Base-by-base conservation (phyloP, 129 eudicot genomes). In the Dittrichia graveolens region DNA sequence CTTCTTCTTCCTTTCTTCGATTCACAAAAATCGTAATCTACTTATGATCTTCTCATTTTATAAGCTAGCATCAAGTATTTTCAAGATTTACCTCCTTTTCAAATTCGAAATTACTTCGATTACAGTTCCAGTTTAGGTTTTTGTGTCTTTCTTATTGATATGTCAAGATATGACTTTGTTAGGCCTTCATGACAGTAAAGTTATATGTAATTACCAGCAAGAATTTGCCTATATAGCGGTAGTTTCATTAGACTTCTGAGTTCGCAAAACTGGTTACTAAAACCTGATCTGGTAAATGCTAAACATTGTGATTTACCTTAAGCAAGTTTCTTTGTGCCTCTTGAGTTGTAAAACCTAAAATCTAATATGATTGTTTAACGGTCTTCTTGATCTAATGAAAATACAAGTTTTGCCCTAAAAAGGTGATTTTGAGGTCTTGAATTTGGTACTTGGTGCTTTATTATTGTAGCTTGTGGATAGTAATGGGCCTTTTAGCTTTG, bases 11-110 rank as follows among this genome's bases (percentile, higher is more conserved):
- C 8, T 63, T 44, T 6, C 14, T 50, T 73, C 18, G 10, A 50
- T 63, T 63, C 71, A 64, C 19, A 40, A n/a, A 4, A 24, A 50
- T 18, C 42, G 5, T 42, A 53, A 62, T 31, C 24, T 19, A 31
- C 34, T 52, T 42, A 34, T 42, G 65, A 52, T 64, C 31, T 74
- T 54, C 9, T 41, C 64, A 74, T 74, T 41, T 40, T 11, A 40
- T 16, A 53, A 49, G 45, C 42, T 63, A 63, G 57, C 79, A 54
- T 54, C 55, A 54, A 24, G 39, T 57, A 64, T 50, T 24, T 63
- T 74, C 44, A 39, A 50, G 10, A 3, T 42, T 24, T 69, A 5
- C 18, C 7, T 24, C 4, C 3, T 47, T 72, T 73, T 60, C 47
- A 73, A 24, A 47, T 47, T 49, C 5, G 24, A 61, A 62, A 49